These are phyloP conservation scores for Pseudogymnoascus verrucosus DNA, from an alignment of 2,329 filamentous ascomycete genomes.

Conservation along the genomic window DNA sequence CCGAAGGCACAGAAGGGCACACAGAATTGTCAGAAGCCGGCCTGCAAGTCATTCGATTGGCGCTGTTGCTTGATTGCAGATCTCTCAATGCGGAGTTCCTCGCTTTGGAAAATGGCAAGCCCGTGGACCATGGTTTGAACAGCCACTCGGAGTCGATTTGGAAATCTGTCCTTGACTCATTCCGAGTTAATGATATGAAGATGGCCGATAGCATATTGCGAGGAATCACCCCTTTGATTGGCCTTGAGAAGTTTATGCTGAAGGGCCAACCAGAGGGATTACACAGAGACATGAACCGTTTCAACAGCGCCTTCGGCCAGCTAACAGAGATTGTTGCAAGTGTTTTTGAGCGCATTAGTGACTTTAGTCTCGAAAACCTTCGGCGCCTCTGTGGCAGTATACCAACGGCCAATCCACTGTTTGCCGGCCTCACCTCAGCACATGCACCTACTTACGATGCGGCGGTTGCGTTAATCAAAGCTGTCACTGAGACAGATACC, in stretches of 20 bases:
- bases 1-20: constrained; percentile 35
- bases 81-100: constrained; percentile 61
- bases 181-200: constrained; percentile 58
- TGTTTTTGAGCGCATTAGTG: constrained; percentile 70
- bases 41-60: constrained; percentile 57
- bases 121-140: constrained; percentile 58
- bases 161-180: constrained; percentile 63
- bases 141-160: constrained; percentile 70
- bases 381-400: constrained; percentile 40
- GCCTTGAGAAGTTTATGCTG: constrained; percentile 59
- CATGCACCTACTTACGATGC: constrained; percentile 72
- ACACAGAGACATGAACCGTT: constrained; percentile 48
- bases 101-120: constrained; percentile 51
- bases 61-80: constrained; percentile 63
- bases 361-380: constrained; percentile 64
- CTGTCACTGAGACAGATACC: constrained; percentile 59
- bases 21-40: constrained; percentile 46
- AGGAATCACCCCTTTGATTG: constrained; percentile 54
- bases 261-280: constrained; percentile 30
- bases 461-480: constrained; percentile 74
- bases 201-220: constrained; percentile 65
- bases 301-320: constrained; percentile 65
- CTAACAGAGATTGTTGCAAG: constrained; percentile 57
- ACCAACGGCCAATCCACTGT: constrained; percentile 59
- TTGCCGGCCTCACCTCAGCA: constrained; percentile 74